Base-by-base conservation (phyloP, 805 yeast species). In the Hagleromyces aurorensis region DNA sequence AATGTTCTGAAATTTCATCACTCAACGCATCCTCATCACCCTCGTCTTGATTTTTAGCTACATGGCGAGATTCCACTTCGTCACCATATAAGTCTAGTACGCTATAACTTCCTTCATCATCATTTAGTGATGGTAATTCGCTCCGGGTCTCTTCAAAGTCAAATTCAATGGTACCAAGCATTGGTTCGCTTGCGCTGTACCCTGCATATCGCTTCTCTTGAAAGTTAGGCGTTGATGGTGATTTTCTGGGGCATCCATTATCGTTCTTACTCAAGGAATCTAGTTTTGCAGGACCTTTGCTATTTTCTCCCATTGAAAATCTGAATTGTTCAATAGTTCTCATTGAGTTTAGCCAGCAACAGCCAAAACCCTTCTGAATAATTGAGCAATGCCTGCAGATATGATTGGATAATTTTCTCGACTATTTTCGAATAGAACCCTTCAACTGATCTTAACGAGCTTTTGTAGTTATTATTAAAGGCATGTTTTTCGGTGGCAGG, bases 51-150 rank as follows among this genome's bases (percentile, higher is more conserved):
- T 13, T 26, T 5, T 33, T 37, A 19, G 27, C 33, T 10, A 17
- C 26, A 12, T 30, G 18, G 8, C 32, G 41, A 13, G 37, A 32
- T 9, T 37, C 46, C 11, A 31, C 40, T 17, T 46, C 50, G 29
- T 58, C 62, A 0, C 55, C 54, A 37, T 61, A 61, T 42, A 61
- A 37, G 25, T 60, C 62, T 23, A 61, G 57, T 8, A 61, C 55
- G 28, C 66, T 61, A 26, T 58, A 32, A 15, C 46, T 50, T 4
- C 53, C 54, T 22, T 48, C 52, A 6, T 48, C 48, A 7, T 41
- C 37, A 11, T 37, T 32, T 18, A 34, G 21, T n/a, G 41, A 37
- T 15, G 26, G 22, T 16, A 23, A 16, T 13, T 33, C 37, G 10
- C 21, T 23, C 21, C 16, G 15, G 16, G 23, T 27, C 3, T 29